Evolutionary conservation across 371 early-diverging fungal species (phyloP).

Genomic region (Mucor mucedo): DNA sequence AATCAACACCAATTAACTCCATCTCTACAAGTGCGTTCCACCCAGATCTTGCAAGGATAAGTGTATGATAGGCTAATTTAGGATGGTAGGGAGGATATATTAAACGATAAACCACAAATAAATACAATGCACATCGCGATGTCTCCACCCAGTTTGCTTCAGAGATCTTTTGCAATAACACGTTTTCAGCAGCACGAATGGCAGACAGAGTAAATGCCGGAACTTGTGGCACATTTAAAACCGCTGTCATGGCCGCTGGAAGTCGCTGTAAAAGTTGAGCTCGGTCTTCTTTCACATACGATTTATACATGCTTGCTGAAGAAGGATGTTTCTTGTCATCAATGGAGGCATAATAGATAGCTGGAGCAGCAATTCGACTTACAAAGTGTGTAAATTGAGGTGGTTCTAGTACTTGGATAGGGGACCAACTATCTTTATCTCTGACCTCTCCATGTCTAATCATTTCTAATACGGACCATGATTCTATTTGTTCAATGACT

Average conservation of each 20-base stretch:
- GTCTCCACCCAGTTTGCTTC: conserved; percentile 55
- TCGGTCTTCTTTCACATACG: conserved; percentile 14
- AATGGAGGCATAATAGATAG: conserved; percentile 28
- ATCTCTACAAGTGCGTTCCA: conserved; percentile 66
- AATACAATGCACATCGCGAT: conserved; percentile 58
- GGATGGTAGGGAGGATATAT: conserved; percentile 77
- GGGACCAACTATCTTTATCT: conserved; percentile 25
- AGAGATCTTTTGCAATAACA: conserved; percentile 29
- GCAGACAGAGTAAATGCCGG: conserved; percentile 34
- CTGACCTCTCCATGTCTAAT: conserved; percentile 18
- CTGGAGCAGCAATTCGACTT: conserved; percentile 38
- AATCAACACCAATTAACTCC: conserved; percentile 49
- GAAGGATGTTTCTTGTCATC: conserved; percentile 2
- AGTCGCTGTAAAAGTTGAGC: conserved; percentile 12
- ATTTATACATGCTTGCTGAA: conserved; percentile 1
- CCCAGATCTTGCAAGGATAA: conserved; percentile 67
- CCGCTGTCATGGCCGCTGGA: conserved; percentile 17
- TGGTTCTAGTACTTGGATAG: conserved; percentile 28
- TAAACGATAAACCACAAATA: conserved; percentile 69
- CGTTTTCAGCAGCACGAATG: conserved; percentile 33
- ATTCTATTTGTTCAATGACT: conserved; percentile 22
- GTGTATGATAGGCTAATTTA: conserved; percentile 62
- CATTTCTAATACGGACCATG: conserved; percentile 45
- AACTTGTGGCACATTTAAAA: conserved; percentile 31
- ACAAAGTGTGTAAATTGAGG: conserved; percentile 43